Evolutionary conservation across 2,329 filamentous ascomycete species (phyloP), one percentile per base, ranked within the genome.

Genomic region (Calonectria hongkongensis): DNA sequence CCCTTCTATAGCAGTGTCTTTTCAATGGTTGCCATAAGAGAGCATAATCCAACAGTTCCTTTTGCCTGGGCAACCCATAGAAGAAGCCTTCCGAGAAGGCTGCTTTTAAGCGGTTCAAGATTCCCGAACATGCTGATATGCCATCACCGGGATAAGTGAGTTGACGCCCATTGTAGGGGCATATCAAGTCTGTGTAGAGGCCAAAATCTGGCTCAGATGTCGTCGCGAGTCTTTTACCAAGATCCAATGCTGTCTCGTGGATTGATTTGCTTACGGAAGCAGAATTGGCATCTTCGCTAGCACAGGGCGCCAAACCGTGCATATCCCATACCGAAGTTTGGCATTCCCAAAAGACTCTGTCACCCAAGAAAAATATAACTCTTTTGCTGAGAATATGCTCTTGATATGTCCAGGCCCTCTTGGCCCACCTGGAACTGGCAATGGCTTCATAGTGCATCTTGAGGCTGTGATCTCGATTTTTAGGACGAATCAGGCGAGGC

Each of bases 381-480:
- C 51, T 56, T 56, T 39, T 56, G 9, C 51, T 56, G 10, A 56
- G 51, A 7, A 56, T 33, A n/a, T 56, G 51, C 18, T 56, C 51
- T 27, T 56, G 51, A n/a, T 56, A 56, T 25, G 51, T 56, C 51
- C 51, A 56, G 9, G 51, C 51, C 51, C 51, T 16, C 30, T 39
- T 56, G 30, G 51, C 51, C 51, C 51, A 56, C 4, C 30, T 9
- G 18, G 51, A 56, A 36, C 33, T 33, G n/a, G 51, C 51, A 18
- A 56, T 25, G 10, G 51, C 51, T 56, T 56, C 51, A 56, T 56
- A 56, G 28, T 56, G 51, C 51, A 56, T 56, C 28, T 56, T 56
- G 15, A 56, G 51, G n/a, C 51, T 56, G 30, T 56, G 51, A 25
- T 56, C 51, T 18, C 51, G 51, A 25, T 39, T 56, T 36, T 56